Evolutionary conservation across 1,284 basidiomycete species (phyloP).

Genomic region (Microbotryum intermedium): DNA sequence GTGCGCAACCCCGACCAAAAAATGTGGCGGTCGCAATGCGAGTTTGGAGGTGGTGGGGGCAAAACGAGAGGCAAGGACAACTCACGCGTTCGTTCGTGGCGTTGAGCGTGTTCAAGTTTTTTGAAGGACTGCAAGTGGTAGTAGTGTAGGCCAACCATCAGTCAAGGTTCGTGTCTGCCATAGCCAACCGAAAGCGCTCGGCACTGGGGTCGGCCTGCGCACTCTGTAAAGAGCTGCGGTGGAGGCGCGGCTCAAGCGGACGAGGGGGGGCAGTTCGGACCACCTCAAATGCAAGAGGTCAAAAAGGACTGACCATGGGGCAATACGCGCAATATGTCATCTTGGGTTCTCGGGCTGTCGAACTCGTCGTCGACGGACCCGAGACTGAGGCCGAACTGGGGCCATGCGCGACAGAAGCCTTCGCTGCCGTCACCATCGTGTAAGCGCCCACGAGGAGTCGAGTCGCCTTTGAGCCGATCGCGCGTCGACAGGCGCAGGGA

Average conservation of each 20-base stretch:
- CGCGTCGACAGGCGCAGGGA: too few species aligned
- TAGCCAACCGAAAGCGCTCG: not conserved
- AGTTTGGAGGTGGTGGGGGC: not conserved
- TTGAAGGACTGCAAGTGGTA: constrained; percentile 5
- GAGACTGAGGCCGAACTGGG: too few species aligned
- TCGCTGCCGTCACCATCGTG: too few species aligned
- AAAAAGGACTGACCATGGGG: constrained; percentile 4
- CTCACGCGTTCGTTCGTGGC: constrained; percentile 28
- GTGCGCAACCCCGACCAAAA: not conserved
- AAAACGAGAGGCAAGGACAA: not conserved
- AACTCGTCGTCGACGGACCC: too few species aligned
- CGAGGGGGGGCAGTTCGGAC: too few species aligned
- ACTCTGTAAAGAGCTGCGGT: not conserved
- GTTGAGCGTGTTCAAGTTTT: constrained; percentile 28
- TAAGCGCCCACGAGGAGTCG: too few species aligned
- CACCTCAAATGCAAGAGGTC: not conserved
- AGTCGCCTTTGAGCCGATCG: too few species aligned
- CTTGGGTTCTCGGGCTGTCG: too few species aligned
- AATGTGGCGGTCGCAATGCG: not conserved
- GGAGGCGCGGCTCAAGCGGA: not conserved
- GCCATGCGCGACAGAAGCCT: too few species aligned
- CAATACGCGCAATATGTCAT: constrained; percentile 2
- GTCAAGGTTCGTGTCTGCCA: not conserved
- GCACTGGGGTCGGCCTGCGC: not conserved
- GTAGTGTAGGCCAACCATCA: not conserved